These are phyloP conservation scores for Friedmanniomyces simplex DNA, from an alignment of 495 filamentous ascomycete species.

Conservation along the genomic window DNA sequence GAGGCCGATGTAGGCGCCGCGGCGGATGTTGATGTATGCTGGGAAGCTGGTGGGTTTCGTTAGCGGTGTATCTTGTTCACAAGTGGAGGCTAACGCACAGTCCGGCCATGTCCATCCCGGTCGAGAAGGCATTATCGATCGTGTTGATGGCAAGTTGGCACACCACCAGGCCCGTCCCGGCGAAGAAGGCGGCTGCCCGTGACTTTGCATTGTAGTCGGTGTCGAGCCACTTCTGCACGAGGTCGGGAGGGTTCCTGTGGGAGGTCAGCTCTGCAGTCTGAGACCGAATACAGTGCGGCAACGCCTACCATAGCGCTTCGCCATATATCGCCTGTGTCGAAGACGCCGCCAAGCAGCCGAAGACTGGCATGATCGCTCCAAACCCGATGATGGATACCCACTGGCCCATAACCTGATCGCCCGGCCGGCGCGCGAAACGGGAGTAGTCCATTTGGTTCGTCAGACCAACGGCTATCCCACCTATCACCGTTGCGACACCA, in stretches of 20 bases:
- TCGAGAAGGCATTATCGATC: conserved; percentile 54
- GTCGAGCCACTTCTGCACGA: conserved; percentile 9
- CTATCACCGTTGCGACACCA: conserved; percentile 29
- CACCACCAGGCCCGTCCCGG: conserved; percentile 36
- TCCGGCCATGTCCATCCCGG: conserved; percentile 52
- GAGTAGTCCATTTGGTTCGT: conserved; percentile 36
- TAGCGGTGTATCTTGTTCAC: background rate
- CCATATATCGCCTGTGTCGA: conserved; percentile 34
- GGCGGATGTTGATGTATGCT: conserved; percentile 48
- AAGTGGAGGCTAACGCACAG: conserved; percentile 22
- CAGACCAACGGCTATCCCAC: conserved; percentile 32
- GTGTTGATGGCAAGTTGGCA: conserved; percentile 38
- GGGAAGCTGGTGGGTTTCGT: conserved; percentile 24
- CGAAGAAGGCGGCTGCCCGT: conserved; percentile 26
- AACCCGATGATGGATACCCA: conserved; percentile 27
- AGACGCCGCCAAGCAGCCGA: conserved; percentile 15
- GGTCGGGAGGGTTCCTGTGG: conserved; percentile 10
- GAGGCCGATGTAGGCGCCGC: conserved; percentile 50
- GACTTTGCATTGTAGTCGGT: conserved; percentile 12
- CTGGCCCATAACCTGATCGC: conserved; percentile 29
- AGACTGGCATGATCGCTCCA: conserved; percentile 13
- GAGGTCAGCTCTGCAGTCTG: too few relatives aligned
- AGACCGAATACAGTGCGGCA: too few relatives aligned
- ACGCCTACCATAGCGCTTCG: conserved; percentile 26
- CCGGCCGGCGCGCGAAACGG: conserved; percentile 25